Base-by-base conservation (phyloP, 2,329 filamentous ascomycete genomes). In the Cordyceps farinosa region DNA sequence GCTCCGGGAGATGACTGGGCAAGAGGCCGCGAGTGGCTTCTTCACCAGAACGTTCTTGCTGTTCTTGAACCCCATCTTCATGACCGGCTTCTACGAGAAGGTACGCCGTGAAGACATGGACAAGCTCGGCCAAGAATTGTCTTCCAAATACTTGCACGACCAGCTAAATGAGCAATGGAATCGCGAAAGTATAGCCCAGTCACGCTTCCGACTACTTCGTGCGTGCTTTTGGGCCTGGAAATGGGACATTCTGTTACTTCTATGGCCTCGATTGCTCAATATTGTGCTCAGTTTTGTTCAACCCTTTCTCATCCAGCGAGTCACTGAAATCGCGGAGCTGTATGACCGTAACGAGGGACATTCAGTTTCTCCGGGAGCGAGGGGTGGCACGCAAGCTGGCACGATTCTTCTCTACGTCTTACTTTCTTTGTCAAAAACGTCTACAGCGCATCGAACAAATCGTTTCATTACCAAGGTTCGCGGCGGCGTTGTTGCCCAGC, bases 401-500 rank as follows among this genome's bases (percentile, higher is more conserved):
- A 45, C 53, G 17, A 10, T 60, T 7, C 13, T 51, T 9, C 32
- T 51, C 27, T 60, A 51, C 11, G n/a, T 60, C 32, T 11, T 32
- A 29, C 13, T 60, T 2, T 34, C 56, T 17, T 10, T 50, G 44
- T 38, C 56, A 6, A 51, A 13, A 32, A 29, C 56, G 2, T n/a
- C 45, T 4, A 29, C 34, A n/a, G 3, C 17, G 22, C 56, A 60
- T 5, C 13, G 52, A 40, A 45, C 34, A 27, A 45, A 54, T 47
- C 72, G 72, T 22, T 66, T 70, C 34, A 71, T 73, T 30, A 71
- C 72, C 9, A 69, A 73, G 66, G 61, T 72, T 34, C 72, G 75
- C 9, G 74, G 70, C 2, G 69, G 66, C 3, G 66, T 77, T 6
- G 65, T 75, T 8, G 77, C 80, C 0, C 74, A 82, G 67, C 77